Conservation (phyloP, 2,329 filamentous ascomycete species). For the Cryoendolithus antarcticus region DNA sequence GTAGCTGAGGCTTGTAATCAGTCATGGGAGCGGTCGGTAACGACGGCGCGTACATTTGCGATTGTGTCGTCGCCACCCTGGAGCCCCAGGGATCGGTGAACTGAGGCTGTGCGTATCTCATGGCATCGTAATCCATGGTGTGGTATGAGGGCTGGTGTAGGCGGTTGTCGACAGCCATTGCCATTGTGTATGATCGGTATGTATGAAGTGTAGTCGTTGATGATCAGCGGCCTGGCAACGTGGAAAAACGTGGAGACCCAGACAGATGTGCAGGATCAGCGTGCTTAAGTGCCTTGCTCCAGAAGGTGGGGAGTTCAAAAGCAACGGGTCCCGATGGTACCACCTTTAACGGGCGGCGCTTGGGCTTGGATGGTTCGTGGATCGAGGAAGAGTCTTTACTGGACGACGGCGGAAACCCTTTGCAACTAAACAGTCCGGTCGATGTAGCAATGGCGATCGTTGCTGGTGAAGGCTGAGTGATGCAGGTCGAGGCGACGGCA, state of each 20-base stretch:
- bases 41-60: slow-evolving; percentile 53
- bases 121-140: slow-evolving; percentile 72
- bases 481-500: too few species aligned
- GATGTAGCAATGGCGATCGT: too few species aligned
- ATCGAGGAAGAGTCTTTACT: too few species aligned
- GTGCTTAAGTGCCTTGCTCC: slow-evolving; percentile 23
- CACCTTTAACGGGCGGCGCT: too few species aligned
- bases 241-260: slow-evolving; percentile 34
- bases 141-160: slow-evolving; percentile 60
- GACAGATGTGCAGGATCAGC: slow-evolving; percentile 38
- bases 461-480: too few species aligned
- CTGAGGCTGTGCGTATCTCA: slow-evolving; percentile 60
- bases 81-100: slow-evolving; percentile 86
- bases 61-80: slow-evolving; percentile 41
- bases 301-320: too few species aligned
- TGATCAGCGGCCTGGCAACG: slow-evolving; percentile 22
- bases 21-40: slow-evolving; percentile 48
- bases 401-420: too few species aligned
- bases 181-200: slow-evolving; percentile 45
- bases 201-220: slow-evolving; percentile 15
- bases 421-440: too few species aligned
- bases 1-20: slow-evolving; percentile 26
- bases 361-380: too few species aligned
- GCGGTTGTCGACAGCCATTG: slow-evolving; percentile 86
- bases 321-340: too few species aligned